Evolutionary conservation across 352 stramenopile genomes (phyloP).

Genomic region (Phytophthora hibernalis): DNA sequence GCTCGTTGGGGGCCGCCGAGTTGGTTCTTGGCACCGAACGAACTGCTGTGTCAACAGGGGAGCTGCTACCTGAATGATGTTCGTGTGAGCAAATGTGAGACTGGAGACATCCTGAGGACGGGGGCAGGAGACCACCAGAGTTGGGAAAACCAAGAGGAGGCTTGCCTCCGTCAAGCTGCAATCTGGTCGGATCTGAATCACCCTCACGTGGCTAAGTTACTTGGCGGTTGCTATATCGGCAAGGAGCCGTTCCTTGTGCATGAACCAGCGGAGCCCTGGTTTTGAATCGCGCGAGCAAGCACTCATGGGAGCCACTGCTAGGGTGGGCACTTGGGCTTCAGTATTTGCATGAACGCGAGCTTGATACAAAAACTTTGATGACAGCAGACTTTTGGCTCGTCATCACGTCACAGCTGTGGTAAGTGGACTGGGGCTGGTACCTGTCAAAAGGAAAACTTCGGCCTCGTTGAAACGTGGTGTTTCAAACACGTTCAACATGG

Average conservation of each 20-base stretch:
- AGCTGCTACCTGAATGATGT: constrained; percentile 33
- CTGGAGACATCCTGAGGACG: constrained; percentile 15
- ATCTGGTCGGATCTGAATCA: constrained; percentile 40
- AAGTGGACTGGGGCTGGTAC: constrained; percentile 30
- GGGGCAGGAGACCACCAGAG: constrained; percentile 11
- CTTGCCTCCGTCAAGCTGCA: constrained; percentile 31
- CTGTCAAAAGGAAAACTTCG: constrained; percentile 22
- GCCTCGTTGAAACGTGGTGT: constrained; percentile 24
- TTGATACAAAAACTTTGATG: constrained; percentile 35
- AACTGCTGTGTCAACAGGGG: constrained; percentile 11
- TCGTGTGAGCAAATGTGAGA: constrained; percentile 29
- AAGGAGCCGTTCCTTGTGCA: constrained; percentile 37
- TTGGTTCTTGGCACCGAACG: constrained; percentile 32
- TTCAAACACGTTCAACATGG: constrained; percentile 28
- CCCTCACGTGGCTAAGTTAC: constrained; percentile 37
- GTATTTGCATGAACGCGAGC: constrained; percentile 41
- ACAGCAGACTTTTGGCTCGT: constrained; percentile 26
- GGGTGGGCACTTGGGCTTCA: constrained; percentile 37
- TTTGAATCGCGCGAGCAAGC: constrained; percentile 19
- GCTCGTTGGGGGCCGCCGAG: constrained; percentile 23
- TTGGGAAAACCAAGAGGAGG: constrained; percentile 31
- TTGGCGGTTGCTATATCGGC: constrained; percentile 38
- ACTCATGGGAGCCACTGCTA: constrained; percentile 33
- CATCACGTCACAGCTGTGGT: constrained; percentile 27
- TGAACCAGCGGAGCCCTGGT: constrained; percentile 22